A percentile compares a stretch with the other conserved stretches of the same genome.
Evolutionary conservation across 345 rosid species (phyloP).

Genomic region (Syzygium aqueum): DNA sequence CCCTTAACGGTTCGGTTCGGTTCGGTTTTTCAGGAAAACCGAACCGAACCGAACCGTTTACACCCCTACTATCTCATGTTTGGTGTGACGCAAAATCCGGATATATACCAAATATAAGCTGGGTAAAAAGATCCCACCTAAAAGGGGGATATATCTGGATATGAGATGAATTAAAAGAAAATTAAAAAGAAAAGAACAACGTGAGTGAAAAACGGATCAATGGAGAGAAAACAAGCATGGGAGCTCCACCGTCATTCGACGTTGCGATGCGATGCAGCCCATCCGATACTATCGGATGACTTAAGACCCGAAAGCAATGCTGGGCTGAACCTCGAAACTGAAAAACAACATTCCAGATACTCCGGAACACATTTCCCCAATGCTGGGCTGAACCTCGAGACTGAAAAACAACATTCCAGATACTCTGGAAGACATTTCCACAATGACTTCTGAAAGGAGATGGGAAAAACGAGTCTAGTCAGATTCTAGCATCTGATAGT

Average conservation of each 20-base stretch:
- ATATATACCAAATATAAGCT: not conserved
- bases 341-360: not conserved
- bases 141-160: not conserved
- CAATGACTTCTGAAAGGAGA: not conserved
- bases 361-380: not conserved
- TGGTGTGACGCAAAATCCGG: not conserved
- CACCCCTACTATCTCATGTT: not conserved
- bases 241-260: not conserved
- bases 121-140: not conserved
- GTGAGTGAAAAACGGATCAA: not conserved
- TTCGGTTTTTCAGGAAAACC: too few relatives aligned
- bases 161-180: not conserved
- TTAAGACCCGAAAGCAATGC: not conserved
- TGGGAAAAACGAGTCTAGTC: not conserved
- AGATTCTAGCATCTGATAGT: not conserved
- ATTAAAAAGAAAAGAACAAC: not conserved
- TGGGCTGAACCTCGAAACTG: not conserved
- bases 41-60: too few relatives aligned
- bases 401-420: not conserved
- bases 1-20: too few relatives aligned
- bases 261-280: not conserved
- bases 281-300: not conserved
- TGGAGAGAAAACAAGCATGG: not conserved
- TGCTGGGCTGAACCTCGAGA: not conserved
- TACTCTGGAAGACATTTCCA: not conserved